Evolutionary conservation across 495 filamentous ascomycete genomes (phyloP), one percentile per base, ranked within the genome.

Genomic region (Penicillium desertorum): DNA sequence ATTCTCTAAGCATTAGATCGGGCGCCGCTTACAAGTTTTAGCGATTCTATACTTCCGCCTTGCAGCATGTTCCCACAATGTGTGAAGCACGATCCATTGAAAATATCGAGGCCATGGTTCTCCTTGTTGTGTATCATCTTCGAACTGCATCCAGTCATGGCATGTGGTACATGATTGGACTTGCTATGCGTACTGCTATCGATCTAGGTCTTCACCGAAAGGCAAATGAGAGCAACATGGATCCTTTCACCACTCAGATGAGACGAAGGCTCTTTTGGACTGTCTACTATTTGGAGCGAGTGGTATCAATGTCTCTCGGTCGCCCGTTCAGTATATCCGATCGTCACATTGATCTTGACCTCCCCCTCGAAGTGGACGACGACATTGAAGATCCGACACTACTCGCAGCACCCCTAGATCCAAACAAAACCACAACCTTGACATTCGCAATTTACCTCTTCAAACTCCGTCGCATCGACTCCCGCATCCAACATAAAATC

Each of bases 111-210:
- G 78, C 80, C n/a, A 83, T 83, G 79, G 68, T 76, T 8, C 74
- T 83, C 25, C 65, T 83, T 9, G 78, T 83, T 5, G 68, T 81
- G 10, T 83, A 80, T 50, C 78, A 83, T 57, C 66, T 83, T 4
- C 72, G 80, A 10, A 79, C 76, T 19, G 71, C 77, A 4, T 78
- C 76, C 1, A 83, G 75, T 45, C 78, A 80, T 60, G 80, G 79
- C 12, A 73, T 83, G 59, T 83, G 79, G 80, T 83, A 83, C 48
- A 80, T 83, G 76, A 76, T 83, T 41, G 79, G 79, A 29, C 69
- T 83, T 23, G 79, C 79, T 1, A 83, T 81, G 78, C 72, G 79
- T 23, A 83, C 76, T 12, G 78, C 76, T 30, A 79, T 83, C 36
- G 79, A 83, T 51, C 68, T 83, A 5, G 80, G 79, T 5, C 69